Conservation (phyloP, 2,329 filamentous ascomycete genomes). For the Fusarium guadeloupense region DNA sequence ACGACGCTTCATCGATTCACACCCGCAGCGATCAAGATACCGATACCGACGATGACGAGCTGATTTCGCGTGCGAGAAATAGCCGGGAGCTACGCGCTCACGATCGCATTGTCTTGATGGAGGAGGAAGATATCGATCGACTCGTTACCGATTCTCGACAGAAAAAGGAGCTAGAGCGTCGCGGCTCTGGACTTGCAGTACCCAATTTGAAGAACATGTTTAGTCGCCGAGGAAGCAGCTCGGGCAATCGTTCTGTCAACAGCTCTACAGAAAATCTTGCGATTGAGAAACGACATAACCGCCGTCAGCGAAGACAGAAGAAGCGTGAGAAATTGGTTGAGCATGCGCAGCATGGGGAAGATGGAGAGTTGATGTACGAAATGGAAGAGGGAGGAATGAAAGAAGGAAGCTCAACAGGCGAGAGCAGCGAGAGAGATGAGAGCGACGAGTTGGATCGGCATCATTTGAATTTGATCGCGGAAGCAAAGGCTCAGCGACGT, state of each 20-base stretch:
- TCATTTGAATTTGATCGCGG: slow-evolving; percentile 58
- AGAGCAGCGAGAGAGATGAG: slow-evolving; percentile 69
- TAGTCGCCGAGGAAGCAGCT: slow-evolving; percentile 49
- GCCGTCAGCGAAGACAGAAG: slow-evolving; percentile 60
- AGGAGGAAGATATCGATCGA: slow-evolving; percentile 76
- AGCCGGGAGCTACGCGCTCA: slow-evolving; percentile 75
- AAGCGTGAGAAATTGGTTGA: slow-evolving; percentile 63
- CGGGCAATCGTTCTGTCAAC: slow-evolving; percentile 48
- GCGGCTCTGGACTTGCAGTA: slow-evolving; percentile 59
- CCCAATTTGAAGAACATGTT: slow-evolving; percentile 61
- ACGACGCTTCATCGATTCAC: slow-evolving; percentile 73
- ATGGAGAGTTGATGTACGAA: slow-evolving; percentile 84
- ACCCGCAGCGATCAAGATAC: slow-evolving; percentile 77
- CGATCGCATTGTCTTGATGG: slow-evolving; percentile 75
- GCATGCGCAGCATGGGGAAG: slow-evolving; percentile 69
- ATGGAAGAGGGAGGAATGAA: slow-evolving; percentile 84
- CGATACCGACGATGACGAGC: slow-evolving; percentile 79
- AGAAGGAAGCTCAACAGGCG: slow-evolving; percentile 71
- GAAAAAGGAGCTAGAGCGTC: slow-evolving; percentile 60
- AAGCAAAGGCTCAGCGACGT: slow-evolving; percentile 58
- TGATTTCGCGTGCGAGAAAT: slow-evolving; percentile 71
- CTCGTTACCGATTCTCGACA: slow-evolving; percentile 64
- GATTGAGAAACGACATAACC: slow-evolving; percentile 59
- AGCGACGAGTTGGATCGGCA: slow-evolving; percentile 67
- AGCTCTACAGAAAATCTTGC: slow-evolving; percentile 60